Conservation (phyloP, 169 alveolate genomes). For the Plasmodium falciparum region DNA sequence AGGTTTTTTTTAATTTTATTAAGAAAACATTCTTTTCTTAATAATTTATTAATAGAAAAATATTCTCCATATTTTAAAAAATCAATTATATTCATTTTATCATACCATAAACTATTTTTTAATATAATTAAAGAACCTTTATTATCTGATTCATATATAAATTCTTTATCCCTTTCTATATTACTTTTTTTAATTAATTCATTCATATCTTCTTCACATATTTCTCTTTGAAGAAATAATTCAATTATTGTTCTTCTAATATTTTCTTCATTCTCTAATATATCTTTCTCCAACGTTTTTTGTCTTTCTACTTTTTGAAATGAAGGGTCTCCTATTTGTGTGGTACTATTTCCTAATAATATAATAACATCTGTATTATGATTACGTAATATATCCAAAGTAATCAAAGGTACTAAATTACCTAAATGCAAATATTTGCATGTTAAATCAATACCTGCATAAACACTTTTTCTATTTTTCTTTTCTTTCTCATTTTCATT, state of each 20-base stretch:
- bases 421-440: conserved; percentile 85
- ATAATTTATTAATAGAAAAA: conserved; percentile 79
- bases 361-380: conserved; percentile 80
- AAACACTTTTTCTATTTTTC: conserved; percentile 26
- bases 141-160: conserved; percentile 49
- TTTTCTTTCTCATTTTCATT: conserved; percentile 24
- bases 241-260: conserved; percentile 7
- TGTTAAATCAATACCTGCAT: conserved; percentile 86
- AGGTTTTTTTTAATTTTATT: conserved; percentile 67
- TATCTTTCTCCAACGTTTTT: conserved; percentile 19
- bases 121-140: conserved; percentile 56
- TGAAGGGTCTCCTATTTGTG: conserved; percentile 89
- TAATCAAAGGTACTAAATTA: conserved; percentile 82
- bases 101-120: conserved; percentile 79
- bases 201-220: neutral
- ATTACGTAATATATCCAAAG: conserved; percentile 81
- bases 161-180: conserved; percentile 20
- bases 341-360: conserved; percentile 87
- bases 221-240: conserved; percentile 49
- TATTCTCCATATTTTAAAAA: conserved; percentile 79
- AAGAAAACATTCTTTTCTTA: conserved; percentile 80
- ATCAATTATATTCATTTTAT: conserved; percentile 77
- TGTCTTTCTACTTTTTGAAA: conserved; percentile 75
- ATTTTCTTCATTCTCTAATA: conserved; percentile 22
- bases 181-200: conserved; percentile 36